Evolutionary conservation across 2,329 filamentous ascomycete genomes (phyloP).

Genomic region (Rugonectria rugulosa): DNA sequence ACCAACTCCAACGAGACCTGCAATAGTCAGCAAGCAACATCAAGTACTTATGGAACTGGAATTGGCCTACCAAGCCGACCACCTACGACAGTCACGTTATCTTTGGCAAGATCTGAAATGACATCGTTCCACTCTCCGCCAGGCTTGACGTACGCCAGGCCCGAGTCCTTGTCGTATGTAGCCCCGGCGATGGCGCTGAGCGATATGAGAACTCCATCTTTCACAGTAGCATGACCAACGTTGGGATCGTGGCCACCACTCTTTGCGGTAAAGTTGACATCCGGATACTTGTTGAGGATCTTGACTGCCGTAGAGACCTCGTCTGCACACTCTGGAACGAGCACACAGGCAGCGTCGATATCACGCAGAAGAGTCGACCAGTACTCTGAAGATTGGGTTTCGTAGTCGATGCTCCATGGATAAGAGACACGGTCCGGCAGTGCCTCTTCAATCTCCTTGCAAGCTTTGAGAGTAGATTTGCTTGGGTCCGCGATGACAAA

Average conservation of each 20-base stretch:
- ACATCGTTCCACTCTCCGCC: conserved; percentile 51
- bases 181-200: conserved; percentile 44
- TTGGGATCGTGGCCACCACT: conserved; percentile 51
- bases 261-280: conserved; percentile 47
- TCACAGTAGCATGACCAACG: conserved; percentile 41
- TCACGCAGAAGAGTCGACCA: conserved; percentile 44
- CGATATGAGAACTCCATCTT: conserved; percentile 48
- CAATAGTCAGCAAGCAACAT: background rate
- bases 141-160: conserved; percentile 47
- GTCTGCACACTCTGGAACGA: conserved; percentile 41
- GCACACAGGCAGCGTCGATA: conserved; percentile 45
- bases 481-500: background rate
- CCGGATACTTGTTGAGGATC: conserved; percentile 40
- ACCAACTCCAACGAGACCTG: conserved; percentile 39
- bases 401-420: background rate
- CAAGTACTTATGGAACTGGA: background rate
- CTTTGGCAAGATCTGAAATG: conserved; percentile 42
- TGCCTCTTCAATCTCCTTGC: conserved; percentile 7
- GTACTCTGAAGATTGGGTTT: conserved; percentile 30
- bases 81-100: conserved; percentile 45
- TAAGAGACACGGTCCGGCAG: conserved; percentile 6
- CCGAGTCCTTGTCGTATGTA: conserved; percentile 43
- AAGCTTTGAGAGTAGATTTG: background rate
- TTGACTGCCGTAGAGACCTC: conserved; percentile 45
- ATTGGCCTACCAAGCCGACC: conserved; percentile 35